Evolutionary conservation across 176 grass and related monocot genomes (phyloP), one percentile per base, ranked within the genome.

Genomic region (Alloteropsis semialata): DNA sequence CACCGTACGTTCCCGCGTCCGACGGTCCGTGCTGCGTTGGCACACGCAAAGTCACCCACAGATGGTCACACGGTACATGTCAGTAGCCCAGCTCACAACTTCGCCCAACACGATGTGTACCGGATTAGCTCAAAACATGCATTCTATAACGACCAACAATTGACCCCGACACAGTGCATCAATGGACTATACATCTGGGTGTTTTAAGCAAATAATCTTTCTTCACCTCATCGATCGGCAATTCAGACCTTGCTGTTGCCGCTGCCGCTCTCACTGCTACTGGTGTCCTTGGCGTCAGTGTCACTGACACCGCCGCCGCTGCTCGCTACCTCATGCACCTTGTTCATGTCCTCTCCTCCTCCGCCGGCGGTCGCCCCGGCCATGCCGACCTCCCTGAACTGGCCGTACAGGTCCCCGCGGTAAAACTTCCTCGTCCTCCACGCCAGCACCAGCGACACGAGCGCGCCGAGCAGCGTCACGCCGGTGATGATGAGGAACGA

Each of bases 401-500:
- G 92, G 3, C 87, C 87, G 42, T 97, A 97, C 25, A 94, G 87
- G 72, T 94, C 88, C 33, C 90, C 81, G 10, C 80, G 62, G 30
- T 94, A 94, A 75, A 94, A 94, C 27, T 83, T 66, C 76, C 77
- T 92, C 0, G 92, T 97, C 85, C 88, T 79, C 92, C 94, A 94
- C 32, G 50, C 83, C 28, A 97, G 81, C 36, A 92, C 17, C 25
- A 97, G 83, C 84, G 85, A 80, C 24, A 88, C 92, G 3, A 76
- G 39, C 16, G 88, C 83, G 15, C 85, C 85, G 4, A 74, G 79
- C 57, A 85, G 45, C 28, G 92, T 97, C 2, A 89, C 85, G 5
- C 53, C 92, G 7, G 90, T 79, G 37, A 92, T 90, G 78, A 92
- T 83, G 43, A 94, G 27, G 81, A 92, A 97, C 17, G 92, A 74